Evolutionary conservation across 2,329 filamentous ascomycete genomes (phyloP).

Genomic region (Hirsutella thompsonii): DNA sequence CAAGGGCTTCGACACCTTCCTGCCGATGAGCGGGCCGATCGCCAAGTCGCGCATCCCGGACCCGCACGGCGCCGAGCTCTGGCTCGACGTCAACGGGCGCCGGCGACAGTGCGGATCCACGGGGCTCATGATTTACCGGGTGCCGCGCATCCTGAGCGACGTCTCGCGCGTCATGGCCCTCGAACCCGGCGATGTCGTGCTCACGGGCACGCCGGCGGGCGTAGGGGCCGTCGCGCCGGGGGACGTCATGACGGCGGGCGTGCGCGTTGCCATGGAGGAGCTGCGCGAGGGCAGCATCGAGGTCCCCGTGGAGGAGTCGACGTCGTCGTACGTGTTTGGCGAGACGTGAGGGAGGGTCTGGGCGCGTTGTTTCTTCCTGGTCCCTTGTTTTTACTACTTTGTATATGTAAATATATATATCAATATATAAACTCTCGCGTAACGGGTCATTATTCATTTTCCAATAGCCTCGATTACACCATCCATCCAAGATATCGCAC

Average conservation of each 20-base stretch:
- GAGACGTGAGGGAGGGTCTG: conserved; percentile 42
- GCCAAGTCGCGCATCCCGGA: conserved; percentile 68
- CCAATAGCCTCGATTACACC: too few relatives aligned
- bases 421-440: background rate
- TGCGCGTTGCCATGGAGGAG: conserved; percentile 70
- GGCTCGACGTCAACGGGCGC: conserved; percentile 70
- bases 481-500: too few relatives aligned
- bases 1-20: conserved; percentile 97
- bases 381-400: too few relatives aligned
- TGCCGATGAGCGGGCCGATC: conserved; percentile 74
- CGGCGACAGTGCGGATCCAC: conserved; percentile 76
- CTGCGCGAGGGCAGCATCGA: conserved; percentile 75
- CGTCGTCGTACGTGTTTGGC: conserved; percentile 62
- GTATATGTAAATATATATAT: too few relatives aligned
- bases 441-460: too few relatives aligned
- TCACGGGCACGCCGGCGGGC: conserved; percentile 96
- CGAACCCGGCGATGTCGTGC: conserved; percentile 78
- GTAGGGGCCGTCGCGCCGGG: conserved; percentile 78
- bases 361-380: too few relatives aligned
- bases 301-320: conserved; percentile 69
- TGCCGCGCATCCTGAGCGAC: conserved; percentile 77
- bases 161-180: conserved; percentile 93
- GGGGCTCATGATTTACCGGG: conserved; percentile 85
- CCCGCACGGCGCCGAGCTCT: conserved; percentile 80
- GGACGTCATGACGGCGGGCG: conserved; percentile 74